phyloP scores from a whole-genome alignment of 306 rosid genomes.

The Lablab purpureus region DNA sequence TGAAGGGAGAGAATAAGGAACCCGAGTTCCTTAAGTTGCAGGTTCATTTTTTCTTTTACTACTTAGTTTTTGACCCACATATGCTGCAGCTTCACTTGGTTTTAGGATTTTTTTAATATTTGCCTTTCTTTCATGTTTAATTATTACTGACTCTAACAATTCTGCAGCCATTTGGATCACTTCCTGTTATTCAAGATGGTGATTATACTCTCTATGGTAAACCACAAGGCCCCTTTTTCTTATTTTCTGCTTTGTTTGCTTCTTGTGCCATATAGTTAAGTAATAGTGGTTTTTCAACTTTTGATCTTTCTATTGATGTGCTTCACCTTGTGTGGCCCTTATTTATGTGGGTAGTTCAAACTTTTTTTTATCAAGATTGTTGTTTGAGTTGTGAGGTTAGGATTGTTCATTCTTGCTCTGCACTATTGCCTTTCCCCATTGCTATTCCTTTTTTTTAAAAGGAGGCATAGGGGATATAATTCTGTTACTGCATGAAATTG shows the following conservation, averaged over 20 bases:
- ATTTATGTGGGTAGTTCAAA: neutral
- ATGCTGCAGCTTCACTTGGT: neutral
- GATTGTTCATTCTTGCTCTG: neutral
- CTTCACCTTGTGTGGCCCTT: neutral
- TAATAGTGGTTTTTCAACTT: neutral
- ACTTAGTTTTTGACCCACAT: neutral
- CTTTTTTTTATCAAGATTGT: neutral
- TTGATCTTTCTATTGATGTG: slow-evolving; percentile 10
- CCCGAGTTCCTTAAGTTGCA: slow-evolving; percentile 64
- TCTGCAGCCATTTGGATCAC: slow-evolving; percentile 59
- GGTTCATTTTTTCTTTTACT: slow-evolving; percentile 35
- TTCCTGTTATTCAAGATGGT: slow-evolving; percentile 65
- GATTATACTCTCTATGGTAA: slow-evolving; percentile 63
- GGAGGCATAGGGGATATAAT: neutral
- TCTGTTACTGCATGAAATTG: neutral
- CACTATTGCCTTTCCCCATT: neutral
- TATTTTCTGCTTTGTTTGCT: neutral
- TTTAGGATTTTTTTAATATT: neutral
- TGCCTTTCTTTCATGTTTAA: neutral
- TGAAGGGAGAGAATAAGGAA: slow-evolving; percentile 54
- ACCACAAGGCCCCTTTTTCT: neutral
- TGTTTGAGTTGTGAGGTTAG: neutral
- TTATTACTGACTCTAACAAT: neutral
- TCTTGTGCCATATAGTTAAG: neutral
- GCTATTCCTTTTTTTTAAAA: neutral